Base-by-base conservation (phyloP, 1,139 yeast species). In the Ogataea hybrid region DNA sequence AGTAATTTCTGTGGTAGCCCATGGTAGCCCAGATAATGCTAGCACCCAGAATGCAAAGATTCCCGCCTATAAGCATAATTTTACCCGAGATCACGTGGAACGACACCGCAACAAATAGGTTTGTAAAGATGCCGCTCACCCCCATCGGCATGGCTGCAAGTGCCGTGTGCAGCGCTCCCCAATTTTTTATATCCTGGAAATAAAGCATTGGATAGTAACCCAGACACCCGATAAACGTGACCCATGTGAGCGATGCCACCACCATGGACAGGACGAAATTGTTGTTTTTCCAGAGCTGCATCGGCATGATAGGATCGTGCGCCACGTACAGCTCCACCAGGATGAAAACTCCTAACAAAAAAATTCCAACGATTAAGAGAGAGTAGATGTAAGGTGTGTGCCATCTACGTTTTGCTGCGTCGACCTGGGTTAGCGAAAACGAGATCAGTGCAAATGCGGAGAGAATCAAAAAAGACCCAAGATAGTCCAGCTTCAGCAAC, bases 301-400 rank as follows among this genome's bases (percentile, higher is more conserved):
- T 57, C 1, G 73, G 73, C 64, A 69, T 65, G 20, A 70, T 49
- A 9, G 74, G 74, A 5, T 53, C 51, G 15, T 46, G 36, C 3
- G 70, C 65, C 4, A 63, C 50, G 34, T 62, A 61, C 4, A 43
- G 39, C 44, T 69, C 73, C 44, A 67, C 68, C 28, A 64, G 37
- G 17, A 61, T 47, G 41, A 71, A 67, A 2, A 38, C 51, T 1
- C 46, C 58, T 17, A 70, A 44, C 12, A 67, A 18, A 2, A 56
- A 44, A 1, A 62, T 51, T 0, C 74, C 71, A 3, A 67, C 56
- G 4, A 68, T 51, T 33, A 70, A 44, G 11, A 68, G 50, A 2
- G 64, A 70, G 37, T 68, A 59, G 39, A 71, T 65, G 47, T 70
- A 70, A 0, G 69, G 65, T 1, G 71, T 64, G 10, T 54, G 47